Evolutionary conservation across 305 asterid genomes (phyloP), one percentile per base, ranked within the genome.

Genomic region (Solanum hybrid): DNA sequence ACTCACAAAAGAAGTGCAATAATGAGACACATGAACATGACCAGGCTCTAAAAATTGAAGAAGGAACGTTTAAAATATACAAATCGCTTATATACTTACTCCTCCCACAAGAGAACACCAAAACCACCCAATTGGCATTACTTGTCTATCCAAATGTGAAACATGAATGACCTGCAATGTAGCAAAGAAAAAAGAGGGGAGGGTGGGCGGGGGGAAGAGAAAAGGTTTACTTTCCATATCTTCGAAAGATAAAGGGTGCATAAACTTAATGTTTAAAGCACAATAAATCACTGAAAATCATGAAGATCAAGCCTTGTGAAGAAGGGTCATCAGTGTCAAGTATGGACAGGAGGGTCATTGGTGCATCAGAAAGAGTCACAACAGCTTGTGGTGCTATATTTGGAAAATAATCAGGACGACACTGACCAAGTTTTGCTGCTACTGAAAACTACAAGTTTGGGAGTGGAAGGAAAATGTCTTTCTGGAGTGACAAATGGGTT

Each of bases 111-210:
- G 85, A 88, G 34, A 56, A 51, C 64, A 78, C 78, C 76, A 88
- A 88, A 78, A 51, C 75, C 89, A 26, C 71, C 79, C 88, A 81
- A 87, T 80, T 35, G 77, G 86, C 88, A 89, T 56, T 60, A 85
- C 78, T 22, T 75, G 69, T 77, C 87, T 89, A 85, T 72, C 64
- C 73, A 89, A 69, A 40, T 75, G 38, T 89, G 82, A 29, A 89
- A 88, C 51, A 86, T 24, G 24, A 87, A 88, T 32, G 27, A 22
- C 89, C 93, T 91, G 81, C 38, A 90, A 79, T 17, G 86, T 35
- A 87, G 31, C 42, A 8, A 34, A 77, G 32, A 29, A 17, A 34
- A 31, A 14, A 2, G 0, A 6, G 15, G 85, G 10, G 32, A 1
- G 85, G 71, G 27, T 45, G 69, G 24, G 24, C 5, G 2, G 69